phyloP scores from a whole-genome alignment of 768 basidiomycete species.

The Boletus sensibilis region DNA sequence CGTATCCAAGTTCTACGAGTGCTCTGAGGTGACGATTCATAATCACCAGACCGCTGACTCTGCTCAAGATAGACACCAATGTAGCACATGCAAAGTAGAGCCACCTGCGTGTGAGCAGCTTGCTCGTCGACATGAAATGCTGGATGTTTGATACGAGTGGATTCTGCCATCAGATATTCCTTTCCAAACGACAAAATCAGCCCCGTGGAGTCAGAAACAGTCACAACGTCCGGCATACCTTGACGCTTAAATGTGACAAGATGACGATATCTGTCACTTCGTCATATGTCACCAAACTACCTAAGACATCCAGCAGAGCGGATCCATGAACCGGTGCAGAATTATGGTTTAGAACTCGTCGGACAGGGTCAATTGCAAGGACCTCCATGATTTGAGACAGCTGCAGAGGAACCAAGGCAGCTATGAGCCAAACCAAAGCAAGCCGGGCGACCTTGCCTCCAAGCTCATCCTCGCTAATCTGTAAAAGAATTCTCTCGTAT shows the following conservation, averaged over 20 bases:
- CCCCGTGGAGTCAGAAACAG: accelerated
- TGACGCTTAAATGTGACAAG: slow-evolving; percentile 12
- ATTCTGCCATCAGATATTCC: slow-evolving; percentile 4
- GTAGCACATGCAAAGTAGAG: slow-evolving; percentile 5
- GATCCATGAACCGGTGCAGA: not conserved
- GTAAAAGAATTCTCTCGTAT: slow-evolving; percentile 2
- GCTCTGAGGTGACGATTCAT: not conserved
- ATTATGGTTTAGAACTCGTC: not conserved
- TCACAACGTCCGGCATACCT: not conserved
- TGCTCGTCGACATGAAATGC: not conserved
- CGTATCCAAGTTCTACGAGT: too few relatives aligned
- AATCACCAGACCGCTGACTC: not conserved
- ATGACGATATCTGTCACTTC: slow-evolving; percentile 3
- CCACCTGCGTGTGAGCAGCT: slow-evolving; percentile 1
- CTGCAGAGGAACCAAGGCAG: slow-evolving; percentile 2
- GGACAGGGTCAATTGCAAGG: slow-evolving; percentile 1
- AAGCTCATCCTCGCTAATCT: not conserved
- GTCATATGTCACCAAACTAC: slow-evolving; percentile 1
- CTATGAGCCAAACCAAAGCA: slow-evolving; percentile 13
- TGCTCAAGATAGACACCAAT: not conserved
- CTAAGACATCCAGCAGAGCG: not conserved
- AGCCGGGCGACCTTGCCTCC: not conserved
- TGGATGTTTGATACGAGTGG: not conserved
- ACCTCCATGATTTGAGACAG: slow-evolving; percentile 10
- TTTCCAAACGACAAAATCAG: not conserved